Base-by-base conservation (phyloP, 108 stramenopile genomes). In the Skeletonema costatum region DNA sequence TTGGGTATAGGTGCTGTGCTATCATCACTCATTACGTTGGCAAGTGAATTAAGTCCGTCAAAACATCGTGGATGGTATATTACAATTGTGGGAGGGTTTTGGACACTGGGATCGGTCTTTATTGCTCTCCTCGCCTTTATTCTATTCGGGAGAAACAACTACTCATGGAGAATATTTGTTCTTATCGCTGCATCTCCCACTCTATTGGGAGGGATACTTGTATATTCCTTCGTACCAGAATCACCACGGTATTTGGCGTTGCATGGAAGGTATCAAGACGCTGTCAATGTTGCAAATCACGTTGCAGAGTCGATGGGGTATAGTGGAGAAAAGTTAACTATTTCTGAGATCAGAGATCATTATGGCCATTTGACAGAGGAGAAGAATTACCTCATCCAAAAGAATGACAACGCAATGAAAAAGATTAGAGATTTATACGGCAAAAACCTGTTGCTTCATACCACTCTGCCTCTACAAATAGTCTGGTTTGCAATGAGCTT, bases 81-180 rank as follows among this genome's bases (percentile, higher is more conserved):
- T 30, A 61, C 67, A 1, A 61, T 68, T 7, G 67, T 68, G 59
- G 67, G 59, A 12, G 60, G 67, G 1, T 68, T 68, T 30, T 68
- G 67, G 67, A 68, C 67, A 8, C 53, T 68, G 67, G 67, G 67
- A 7, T n/a, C 59, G 53, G 60, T 68, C 21, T 59, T 61, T n/a
- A 60, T 68, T 1, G 67, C 67, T 0, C 12, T 59, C 9, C 32
- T 68, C 2, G 67, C 67, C 6, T 61, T 32, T 14, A 60, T 68
- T 14, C n/a, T 68, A 1, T 61, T 68, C 9, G 67, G 32, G 3
- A 16, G 30, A 7, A 61, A 58, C 19, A 42, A 68, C 8, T 30
- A 33, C 12, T 61, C 59, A 10, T 68, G 67, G 67, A 59, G 67
- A 60, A 58, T 68, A 11, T 68, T 68, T 30, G 67, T 42, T 16